These are phyloP conservation scores for Citrus inodora DNA, from an alignment of 345 rosid species.

Conservation along the genomic window DNA sequence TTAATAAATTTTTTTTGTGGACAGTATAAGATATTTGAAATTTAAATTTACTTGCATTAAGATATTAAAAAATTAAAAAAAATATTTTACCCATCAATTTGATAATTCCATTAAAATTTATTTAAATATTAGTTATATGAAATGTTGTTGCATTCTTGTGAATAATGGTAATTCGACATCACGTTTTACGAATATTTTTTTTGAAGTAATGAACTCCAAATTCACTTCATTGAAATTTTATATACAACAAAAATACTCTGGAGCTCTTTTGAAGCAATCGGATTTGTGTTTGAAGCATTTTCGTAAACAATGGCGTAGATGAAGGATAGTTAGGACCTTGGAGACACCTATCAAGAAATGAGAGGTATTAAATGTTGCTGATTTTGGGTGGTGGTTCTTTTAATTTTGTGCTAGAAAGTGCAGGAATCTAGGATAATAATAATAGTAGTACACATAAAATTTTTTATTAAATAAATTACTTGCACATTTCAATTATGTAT, in stretches of 20 bases:
- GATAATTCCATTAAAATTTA: too few relatives aligned
- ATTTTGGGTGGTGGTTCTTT: neutral
- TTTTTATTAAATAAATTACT: neutral
- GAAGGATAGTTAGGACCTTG: neutral
- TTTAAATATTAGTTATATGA: too few relatives aligned
- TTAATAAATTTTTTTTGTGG: too few relatives aligned
- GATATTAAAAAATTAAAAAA: too few relatives aligned
- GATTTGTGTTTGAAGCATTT: neutral
- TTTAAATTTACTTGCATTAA: neutral
- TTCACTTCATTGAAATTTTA: neutral
- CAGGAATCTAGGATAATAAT: constrained; percentile 22
- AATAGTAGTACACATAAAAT: too few relatives aligned
- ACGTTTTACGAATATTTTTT: too few relatives aligned
- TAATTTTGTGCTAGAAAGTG: constrained; percentile 16
- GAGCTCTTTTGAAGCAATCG: too few relatives aligned
- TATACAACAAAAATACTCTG: too few relatives aligned
- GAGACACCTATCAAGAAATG: neutral
- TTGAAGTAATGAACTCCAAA: neutral
- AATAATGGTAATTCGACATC: too few relatives aligned
- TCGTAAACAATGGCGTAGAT: neutral
- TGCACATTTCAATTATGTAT: neutral
- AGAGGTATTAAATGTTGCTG: neutral
- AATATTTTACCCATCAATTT: too few relatives aligned
- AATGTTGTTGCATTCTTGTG: too few relatives aligned
- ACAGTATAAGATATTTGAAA: neutral